Evolutionary conservation across 768 basidiomycete species (phyloP), one percentile per base, ranked within the genome.

Genomic region (Dentipellis fragilis): DNA sequence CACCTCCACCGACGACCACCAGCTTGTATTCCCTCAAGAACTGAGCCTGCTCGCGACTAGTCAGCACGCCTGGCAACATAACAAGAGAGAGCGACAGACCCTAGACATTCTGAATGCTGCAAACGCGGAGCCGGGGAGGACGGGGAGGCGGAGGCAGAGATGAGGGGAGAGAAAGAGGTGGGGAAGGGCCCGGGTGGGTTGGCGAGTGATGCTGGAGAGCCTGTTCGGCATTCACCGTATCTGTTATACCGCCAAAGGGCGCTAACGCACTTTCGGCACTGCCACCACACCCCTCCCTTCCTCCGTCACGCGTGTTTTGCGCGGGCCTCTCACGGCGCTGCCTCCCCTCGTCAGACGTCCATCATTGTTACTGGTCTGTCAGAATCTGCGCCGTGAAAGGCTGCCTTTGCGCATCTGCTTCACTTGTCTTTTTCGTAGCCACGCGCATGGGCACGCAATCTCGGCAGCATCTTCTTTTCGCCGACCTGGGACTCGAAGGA

Each of bases 21-120:
- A 97, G 84, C 77, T 97, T 97, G 76, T 98, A 98, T 69, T 98
- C 95, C 65, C 94, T 78, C 71, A 98, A 74, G 76, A 93, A 93
- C 67, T 87, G 86, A 60, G 89, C 87, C 86, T 91, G 57, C 19
- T 29, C 19, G 14, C 38, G 2, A 22, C 51, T 42, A n/a, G 19
- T 45, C 42, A 45, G 42, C 7, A 29, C 29, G 29, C 29, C 3
- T 45, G 14, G 19, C 11, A 4, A n/a, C 42, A 45, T 2, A 16
- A 45, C 3, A 45, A 45, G 16, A 45, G 42, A 45, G 8, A 16
- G 42, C 11, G 10, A 17, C 42, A 9, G 8, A 45, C 42, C 42
- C 42, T 45, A 45, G 42, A 45, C 42, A 45, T 45, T 45, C 19
- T 19, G 42, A 16, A 45, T 45, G 42, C n/a, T 45, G 19, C 42